Evolutionary conservation across 225 moss, liverwort and hornwort species (phyloP).

Genomic region (Antitrichia curtipendula): DNA sequence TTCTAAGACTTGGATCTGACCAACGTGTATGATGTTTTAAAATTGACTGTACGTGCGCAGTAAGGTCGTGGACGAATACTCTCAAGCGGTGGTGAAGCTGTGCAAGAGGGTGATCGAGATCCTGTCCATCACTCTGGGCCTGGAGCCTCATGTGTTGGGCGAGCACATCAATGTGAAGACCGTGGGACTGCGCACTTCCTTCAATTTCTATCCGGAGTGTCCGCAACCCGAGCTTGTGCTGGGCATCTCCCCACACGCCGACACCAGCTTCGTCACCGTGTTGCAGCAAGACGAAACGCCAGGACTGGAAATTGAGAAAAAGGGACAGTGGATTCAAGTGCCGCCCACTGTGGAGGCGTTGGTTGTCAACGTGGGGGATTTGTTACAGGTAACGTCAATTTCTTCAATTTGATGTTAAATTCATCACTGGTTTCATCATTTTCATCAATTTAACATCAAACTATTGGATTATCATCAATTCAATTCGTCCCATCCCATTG

Average conservation of each 20-base stretch:
- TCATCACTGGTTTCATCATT: too few species aligned
- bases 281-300: slow-evolving; percentile 41
- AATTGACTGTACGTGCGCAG: background rate
- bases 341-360: slow-evolving; percentile 28
- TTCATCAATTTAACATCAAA: too few species aligned
- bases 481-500: background rate
- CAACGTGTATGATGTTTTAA: background rate
- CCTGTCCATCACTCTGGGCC: slow-evolving; percentile 11
- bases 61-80: slow-evolving; percentile 4
- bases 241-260: slow-evolving; percentile 35
- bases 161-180: slow-evolving; percentile 1
- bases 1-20: background rate
- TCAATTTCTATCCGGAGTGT: slow-evolving; percentile 40
- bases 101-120: slow-evolving; percentile 1
- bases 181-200: slow-evolving; percentile 10
- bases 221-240: slow-evolving; percentile 32
- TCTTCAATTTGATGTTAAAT: too few species aligned
- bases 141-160: slow-evolving; percentile 2
- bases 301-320: slow-evolving; percentile 40
- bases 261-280: slow-evolving; percentile 40
- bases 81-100: slow-evolving; percentile 7
- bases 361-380: slow-evolving; percentile 58
- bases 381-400: slow-evolving; percentile 29
- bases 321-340: slow-evolving; percentile 39
- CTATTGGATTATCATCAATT: background rate